phyloP scores from a whole-genome alignment of 305 asterid species.

The Solanum hybrid region DNA sequence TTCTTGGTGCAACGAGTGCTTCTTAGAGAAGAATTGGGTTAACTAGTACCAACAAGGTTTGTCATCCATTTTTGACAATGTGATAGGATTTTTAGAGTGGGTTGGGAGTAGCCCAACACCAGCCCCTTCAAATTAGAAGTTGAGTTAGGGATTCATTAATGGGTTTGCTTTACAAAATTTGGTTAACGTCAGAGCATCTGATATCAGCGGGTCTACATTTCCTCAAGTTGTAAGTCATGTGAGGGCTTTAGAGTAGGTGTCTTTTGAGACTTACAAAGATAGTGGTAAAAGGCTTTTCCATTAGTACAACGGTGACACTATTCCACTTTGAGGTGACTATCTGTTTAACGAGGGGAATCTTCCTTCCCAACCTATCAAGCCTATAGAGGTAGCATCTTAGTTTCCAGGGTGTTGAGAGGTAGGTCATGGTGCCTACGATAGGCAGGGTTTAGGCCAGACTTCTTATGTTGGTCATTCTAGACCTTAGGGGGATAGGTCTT shows the following conservation, averaged over 20 bases:
- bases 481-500: background rate
- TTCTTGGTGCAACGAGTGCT: background rate
- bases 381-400: background rate
- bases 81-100: background rate
- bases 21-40: background rate
- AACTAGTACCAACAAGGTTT: background rate
- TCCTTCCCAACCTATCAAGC: background rate
- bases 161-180: background rate
- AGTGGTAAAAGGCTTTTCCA: background rate
- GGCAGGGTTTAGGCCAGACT: background rate
- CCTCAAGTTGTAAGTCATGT: background rate
- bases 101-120: background rate
- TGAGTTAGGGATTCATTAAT: background rate
- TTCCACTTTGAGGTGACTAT: background rate
- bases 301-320: background rate
- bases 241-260: background rate
- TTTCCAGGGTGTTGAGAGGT: background rate
- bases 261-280: background rate
- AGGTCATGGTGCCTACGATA: background rate
- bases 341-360: too few species aligned
- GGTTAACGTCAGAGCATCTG: background rate
- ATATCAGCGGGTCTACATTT: background rate
- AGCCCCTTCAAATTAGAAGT: background rate
- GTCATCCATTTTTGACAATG: background rate
- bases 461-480: background rate